These are phyloP conservation scores for Schoenoplectus tabernaemontani DNA, from an alignment of 202 grass and related monocot genomes.

Conservation along the genomic window DNA sequence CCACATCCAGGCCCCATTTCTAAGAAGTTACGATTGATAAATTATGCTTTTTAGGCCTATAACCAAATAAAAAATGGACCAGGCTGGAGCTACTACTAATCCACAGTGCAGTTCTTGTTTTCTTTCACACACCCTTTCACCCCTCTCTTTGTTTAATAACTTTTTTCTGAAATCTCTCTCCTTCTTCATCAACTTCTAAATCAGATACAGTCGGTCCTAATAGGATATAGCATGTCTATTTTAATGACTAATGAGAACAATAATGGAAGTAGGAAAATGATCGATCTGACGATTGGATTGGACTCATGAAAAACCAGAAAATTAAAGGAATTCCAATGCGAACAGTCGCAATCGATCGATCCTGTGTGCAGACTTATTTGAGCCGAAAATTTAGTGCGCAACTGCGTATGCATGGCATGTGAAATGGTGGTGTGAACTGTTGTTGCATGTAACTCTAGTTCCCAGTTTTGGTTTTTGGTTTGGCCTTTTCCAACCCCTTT, in stretches of 20 bases:
- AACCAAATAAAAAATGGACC: not conserved
- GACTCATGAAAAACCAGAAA: not conserved
- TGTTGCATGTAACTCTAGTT: not conserved
- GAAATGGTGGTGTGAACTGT: not conserved
- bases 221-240: not conserved
- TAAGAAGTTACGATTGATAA: not conserved
- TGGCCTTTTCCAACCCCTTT: conserved; percentile 7
- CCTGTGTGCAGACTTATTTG: not conserved
- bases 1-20: not conserved
- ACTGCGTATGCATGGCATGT: not conserved
- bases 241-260: not conserved
- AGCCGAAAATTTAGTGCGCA: conserved; percentile 4
- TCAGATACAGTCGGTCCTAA: not conserved
- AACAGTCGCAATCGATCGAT: not conserved
- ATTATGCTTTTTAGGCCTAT: not conserved
- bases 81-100: not conserved
- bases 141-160: not conserved
- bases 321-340: not conserved
- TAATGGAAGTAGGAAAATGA: not conserved
- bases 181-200: not conserved
- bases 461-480: not conserved
- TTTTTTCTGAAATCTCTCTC: not conserved
- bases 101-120: not conserved
- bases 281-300: not conserved
- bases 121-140: not conserved